Percentiles rank a stretch among this genome's conserved stretches.
Conservation (phyloP, 805 yeast genomes). For the Metschnikowia amazonensis region DNA sequence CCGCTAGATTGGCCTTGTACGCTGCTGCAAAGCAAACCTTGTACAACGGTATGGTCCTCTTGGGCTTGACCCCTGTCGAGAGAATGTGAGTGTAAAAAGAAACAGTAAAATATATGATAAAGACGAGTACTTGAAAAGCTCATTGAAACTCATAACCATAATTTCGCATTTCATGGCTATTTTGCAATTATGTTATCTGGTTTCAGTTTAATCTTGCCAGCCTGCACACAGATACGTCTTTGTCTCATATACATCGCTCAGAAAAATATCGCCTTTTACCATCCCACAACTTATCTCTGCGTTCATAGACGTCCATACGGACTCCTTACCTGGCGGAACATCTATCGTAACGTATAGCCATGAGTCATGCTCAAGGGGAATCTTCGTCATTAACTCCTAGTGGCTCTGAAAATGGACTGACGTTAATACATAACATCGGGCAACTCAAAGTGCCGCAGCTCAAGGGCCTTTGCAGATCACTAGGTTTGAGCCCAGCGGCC, state of each 20-base stretch:
- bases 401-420: not conserved
- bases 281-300: not conserved
- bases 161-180: too few relatives aligned
- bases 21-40: slow-evolving; percentile 86
- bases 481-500: slow-evolving; percentile 51
- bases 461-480: slow-evolving; percentile 48
- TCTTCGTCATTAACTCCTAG: not conserved
- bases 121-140: not conserved
- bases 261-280: not conserved
- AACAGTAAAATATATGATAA: not conserved
- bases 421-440: slow-evolving; percentile 19
- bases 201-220: not conserved
- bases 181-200: not conserved
- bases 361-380: slow-evolving; percentile 1
- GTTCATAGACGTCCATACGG: not conserved
- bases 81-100: slow-evolving; percentile 64
- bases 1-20: slow-evolving; percentile 89
- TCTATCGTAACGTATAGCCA: not conserved
- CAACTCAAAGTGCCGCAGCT: slow-evolving; percentile 49
- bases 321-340: not conserved
- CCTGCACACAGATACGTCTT: slow-evolving; percentile 1
- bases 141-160: too few relatives aligned
- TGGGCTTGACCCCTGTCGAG: slow-evolving; percentile 97
- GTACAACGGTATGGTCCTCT: slow-evolving; percentile 80
- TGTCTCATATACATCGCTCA: slow-evolving; percentile 5